These are phyloP conservation scores for Melanopsichium pennsylvanicum DNA, from an alignment of 1,284 basidiomycete species.

Conservation along the genomic window DNA sequence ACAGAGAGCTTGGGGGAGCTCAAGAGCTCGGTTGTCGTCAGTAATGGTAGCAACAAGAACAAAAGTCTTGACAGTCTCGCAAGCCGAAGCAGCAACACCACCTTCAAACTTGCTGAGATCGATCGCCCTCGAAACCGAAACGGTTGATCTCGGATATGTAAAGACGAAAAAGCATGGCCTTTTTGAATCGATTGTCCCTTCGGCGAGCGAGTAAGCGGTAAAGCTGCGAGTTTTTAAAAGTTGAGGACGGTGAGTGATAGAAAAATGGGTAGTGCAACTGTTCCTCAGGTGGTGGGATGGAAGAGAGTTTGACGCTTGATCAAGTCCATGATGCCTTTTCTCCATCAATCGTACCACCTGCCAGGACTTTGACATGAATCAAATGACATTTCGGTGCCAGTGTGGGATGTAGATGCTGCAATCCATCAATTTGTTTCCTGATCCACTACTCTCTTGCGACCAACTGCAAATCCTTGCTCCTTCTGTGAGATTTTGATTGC, in stretches of 20 bases:
- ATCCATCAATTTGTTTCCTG: no score
- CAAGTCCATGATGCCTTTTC: no score
- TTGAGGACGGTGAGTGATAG: not conserved
- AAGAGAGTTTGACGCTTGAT: no score
- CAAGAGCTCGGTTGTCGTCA: conserved; percentile 88
- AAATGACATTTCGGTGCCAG: no score
- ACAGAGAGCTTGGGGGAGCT: conserved; percentile 90
- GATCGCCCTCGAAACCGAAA: conserved; percentile 72
- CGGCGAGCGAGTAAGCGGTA: conserved; percentile 99
- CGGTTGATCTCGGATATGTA: conserved; percentile 97
- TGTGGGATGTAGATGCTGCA: no score
- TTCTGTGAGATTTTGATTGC: no score
- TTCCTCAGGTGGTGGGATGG: no score
- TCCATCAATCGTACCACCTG: no score
- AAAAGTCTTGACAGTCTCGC: conserved; percentile 74
- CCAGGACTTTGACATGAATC: no score
- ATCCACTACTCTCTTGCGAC: no score
- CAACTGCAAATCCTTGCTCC: no score
- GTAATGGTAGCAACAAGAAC: conserved; percentile 92
- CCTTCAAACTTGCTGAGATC: conserved; percentile 64
- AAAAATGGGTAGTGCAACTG: conserved; percentile 11
- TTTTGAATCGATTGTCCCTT: conserved; percentile 96
- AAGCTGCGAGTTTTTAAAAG: conserved; percentile 71
- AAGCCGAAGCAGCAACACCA: conserved; percentile 63
- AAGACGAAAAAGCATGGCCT: conserved; percentile 93